These are phyloP conservation scores for Cephalotrichum gorgonifer DNA, from an alignment of 2,329 filamentous ascomycete species.

Conservation along the genomic window DNA sequence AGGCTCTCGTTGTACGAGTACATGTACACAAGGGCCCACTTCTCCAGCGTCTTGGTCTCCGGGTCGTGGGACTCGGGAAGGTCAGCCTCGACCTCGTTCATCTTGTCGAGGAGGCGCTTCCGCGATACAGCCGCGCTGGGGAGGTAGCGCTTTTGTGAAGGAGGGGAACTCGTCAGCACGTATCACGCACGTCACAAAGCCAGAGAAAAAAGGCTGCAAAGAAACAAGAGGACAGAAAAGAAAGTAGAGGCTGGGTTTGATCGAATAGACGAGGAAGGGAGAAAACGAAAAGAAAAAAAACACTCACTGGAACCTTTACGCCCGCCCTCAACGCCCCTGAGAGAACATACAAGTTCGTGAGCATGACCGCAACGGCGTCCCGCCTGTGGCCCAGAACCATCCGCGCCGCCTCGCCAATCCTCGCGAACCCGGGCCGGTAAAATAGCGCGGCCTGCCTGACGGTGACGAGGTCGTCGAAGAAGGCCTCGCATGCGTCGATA, in stretches of 20 bases:
- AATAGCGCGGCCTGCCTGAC: conserved; percentile 48
- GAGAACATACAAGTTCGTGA: conserved; percentile 48
- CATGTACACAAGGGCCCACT: conserved; percentile 48
- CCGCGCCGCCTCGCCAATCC: conserved; percentile 36
- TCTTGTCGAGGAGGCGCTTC: conserved; percentile 38
- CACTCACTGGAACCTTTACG: conserved; percentile 35
- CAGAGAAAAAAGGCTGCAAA: not conserved
- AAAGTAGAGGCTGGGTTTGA: too few species aligned
- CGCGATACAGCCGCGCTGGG: conserved; percentile 44
- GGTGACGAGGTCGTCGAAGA: conserved; percentile 48
- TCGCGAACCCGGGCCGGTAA: conserved; percentile 42
- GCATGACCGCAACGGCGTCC: conserved; percentile 45
- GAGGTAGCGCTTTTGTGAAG: conserved; percentile 33
- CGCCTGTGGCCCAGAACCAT: conserved; percentile 39
- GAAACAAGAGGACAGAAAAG: too few species aligned
- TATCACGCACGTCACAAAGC: not conserved
- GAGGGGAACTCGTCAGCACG: conserved; percentile 2
- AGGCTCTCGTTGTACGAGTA: conserved; percentile 43
- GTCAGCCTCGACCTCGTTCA: conserved; percentile 34
- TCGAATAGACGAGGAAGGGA: not conserved
- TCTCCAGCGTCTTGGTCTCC: conserved; percentile 22
- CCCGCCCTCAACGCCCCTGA: conserved; percentile 42
- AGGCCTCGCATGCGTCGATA: conserved; percentile 43
- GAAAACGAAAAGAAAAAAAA: not conserved
- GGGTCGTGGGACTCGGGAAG: conserved; percentile 16